Evolutionary conservation across 2,329 filamentous ascomycete genomes (phyloP), one percentile per base, ranked within the genome.

Genomic region (Paracorniculantispora psalliotae): DNA sequence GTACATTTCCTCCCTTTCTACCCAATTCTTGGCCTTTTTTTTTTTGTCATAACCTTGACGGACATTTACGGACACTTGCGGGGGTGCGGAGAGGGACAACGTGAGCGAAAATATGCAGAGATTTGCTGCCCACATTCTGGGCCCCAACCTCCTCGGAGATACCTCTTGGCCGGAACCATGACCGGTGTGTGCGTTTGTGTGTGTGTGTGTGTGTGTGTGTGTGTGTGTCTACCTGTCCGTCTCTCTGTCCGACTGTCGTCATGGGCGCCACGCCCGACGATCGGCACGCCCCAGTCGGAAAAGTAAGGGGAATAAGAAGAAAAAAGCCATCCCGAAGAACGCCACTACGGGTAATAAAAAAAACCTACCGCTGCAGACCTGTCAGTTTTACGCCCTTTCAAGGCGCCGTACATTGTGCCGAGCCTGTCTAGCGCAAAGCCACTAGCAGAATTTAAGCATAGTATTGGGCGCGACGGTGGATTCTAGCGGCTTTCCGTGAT

Each of bases 391-490:
- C n/a, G n/a, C n/a, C n/a, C n/a, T n/a, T n/a, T n/a, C n/a, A n/a
- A n/a, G n/a, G n/a, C 48, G 53, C 43, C 33, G 43, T 56, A 56
- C n/a, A n/a, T n/a, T n/a, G n/a, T 23, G 53, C 53, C 52, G 52
- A 55, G 41, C 52, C 37, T 55, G 10, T 12, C 53, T 56, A 56
- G 53, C 21, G 50, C 33, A 25, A 51, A 52, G 35, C 50, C 35
- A 43, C 50, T 23, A 30, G 30, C 15, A 25, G 28, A 37, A 15
- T 37, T 56, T 35, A 48, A 56, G 53, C 53, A 56, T 56, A 39
- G 53, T 28, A 30, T 41, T 39, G 26, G 13, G 23, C 53, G 19
- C 4, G 10, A 17, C 15, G 43, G 33, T 49, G 54, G 54, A 5
- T 49, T 57, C 54, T 21, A 44, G 33, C 26, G 17, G 37, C 25